Evolutionary conservation across 2,329 filamentous ascomycete genomes (phyloP).

Genomic region (Golovinomyces cichoracearum): DNA sequence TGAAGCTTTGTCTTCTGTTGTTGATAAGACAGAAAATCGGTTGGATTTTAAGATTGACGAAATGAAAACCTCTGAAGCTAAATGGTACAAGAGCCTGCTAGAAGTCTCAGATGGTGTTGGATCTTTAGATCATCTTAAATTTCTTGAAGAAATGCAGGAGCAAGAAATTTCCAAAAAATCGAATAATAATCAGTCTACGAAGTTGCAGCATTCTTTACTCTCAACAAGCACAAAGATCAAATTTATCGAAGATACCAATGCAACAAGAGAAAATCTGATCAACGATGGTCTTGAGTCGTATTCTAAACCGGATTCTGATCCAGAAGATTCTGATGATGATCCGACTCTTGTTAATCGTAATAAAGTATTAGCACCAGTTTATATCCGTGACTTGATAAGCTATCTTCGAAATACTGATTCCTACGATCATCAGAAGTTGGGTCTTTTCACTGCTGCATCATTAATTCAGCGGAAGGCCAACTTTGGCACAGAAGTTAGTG

Average conservation of each 20-base stretch:
- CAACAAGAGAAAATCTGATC: constrained; percentile 36
- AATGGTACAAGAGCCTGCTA: constrained; percentile 46
- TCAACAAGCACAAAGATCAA: constrained; percentile 11
- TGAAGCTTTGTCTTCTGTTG: constrained; percentile 33
- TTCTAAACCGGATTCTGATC: constrained; percentile 63
- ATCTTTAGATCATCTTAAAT: constrained; percentile 23
- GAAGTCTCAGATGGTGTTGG: constrained; percentile 37
- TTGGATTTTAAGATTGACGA: constrained; percentile 73
- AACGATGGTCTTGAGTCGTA: constrained; percentile 37
- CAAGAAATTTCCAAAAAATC: constrained; percentile 4
- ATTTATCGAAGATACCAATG: constrained; percentile 21
- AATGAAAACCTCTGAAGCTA: constrained; percentile 42
- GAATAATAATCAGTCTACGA: constrained; percentile 9
- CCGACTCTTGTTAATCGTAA: constrained; percentile 62
- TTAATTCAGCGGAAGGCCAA: constrained; percentile 71
- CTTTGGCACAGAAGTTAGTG: constrained; percentile 67
- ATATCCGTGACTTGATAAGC: constrained; percentile 59
- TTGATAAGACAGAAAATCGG: constrained; percentile 40
- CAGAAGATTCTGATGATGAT: constrained; percentile 81
- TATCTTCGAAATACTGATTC: constrained; percentile 60
- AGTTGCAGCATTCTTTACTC: constrained; percentile 12
- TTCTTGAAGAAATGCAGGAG: constrained; percentile 5
- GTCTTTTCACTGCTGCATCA: constrained; percentile 45
- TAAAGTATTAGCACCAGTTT: constrained; percentile 65
- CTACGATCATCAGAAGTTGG: constrained; percentile 62